phyloP scores from a whole-genome alignment of 225 moss, liverwort and hornwort species.

The Climacium dendroides region DNA sequence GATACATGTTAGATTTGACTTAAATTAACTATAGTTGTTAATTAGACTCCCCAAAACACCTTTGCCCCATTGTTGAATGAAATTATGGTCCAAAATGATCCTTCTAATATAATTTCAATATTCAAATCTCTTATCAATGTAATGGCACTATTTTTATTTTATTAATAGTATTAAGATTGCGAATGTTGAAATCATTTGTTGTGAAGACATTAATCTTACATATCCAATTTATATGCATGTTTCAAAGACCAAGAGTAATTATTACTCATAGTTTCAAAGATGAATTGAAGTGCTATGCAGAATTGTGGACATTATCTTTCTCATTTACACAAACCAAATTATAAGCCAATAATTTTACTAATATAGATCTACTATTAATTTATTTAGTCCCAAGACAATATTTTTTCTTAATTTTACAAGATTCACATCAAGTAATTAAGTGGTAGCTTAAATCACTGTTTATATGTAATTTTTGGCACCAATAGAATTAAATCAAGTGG shows the following conservation, averaged over 20 bases:
- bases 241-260: not conserved
- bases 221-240: not conserved
- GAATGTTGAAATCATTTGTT: not conserved
- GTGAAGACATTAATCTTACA: not conserved
- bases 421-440: rapidly evolving
- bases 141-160: too few relatives aligned
- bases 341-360: not conserved
- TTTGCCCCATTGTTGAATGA: not conserved
- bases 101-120: too few relatives aligned
- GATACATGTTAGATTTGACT: not conserved
- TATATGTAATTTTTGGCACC: not conserved
- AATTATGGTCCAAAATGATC: too few relatives aligned
- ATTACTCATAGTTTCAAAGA: not conserved
- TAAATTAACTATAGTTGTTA: not conserved
- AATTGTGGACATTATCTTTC: not conserved
- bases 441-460: not conserved
- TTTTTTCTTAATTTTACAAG: not conserved
- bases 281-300: not conserved
- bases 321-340: not conserved
- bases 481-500: not conserved
- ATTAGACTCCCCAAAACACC: not conserved
- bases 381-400: not conserved
- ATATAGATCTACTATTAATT: not conserved
- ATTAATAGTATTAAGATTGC: too few relatives aligned
- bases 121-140: not conserved